Percentiles rank a stretch among this genome's conserved stretches.
phyloP scores from a whole-genome alignment of 768 basidiomycete species.

The Hirschioporus abietinus region DNA sequence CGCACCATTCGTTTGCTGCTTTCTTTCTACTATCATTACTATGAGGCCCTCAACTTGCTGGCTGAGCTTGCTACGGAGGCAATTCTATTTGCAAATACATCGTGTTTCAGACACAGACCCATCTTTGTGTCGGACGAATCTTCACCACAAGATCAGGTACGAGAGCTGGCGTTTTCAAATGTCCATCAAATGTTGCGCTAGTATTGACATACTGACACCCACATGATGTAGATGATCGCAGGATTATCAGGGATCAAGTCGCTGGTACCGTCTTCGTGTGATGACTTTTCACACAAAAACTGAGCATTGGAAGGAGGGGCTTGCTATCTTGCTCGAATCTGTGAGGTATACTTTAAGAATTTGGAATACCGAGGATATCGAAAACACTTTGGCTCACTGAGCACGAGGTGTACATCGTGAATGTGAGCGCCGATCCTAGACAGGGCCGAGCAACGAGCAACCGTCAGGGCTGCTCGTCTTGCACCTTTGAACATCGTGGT shows the following conservation, averaged over 20 bases:
- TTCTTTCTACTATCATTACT: too few species aligned
- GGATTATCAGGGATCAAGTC: neutral
- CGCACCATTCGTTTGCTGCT: too few species aligned
- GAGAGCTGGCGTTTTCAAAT: neutral
- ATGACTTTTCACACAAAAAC: too few species aligned
- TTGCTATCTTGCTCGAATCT: neutral
- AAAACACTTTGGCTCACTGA: neutral
- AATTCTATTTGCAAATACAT: neutral
- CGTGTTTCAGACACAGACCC: neutral
- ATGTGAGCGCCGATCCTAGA: neutral
- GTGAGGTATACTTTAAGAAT: neutral
- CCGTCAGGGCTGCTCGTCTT: neutral
- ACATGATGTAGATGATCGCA: neutral
- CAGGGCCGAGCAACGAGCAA: too few species aligned
- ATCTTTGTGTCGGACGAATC: neutral
- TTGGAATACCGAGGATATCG: too few species aligned
- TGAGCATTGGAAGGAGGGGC: neutral
- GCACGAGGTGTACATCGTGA: neutral
- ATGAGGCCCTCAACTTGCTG: too few species aligned
- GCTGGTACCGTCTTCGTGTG: too few species aligned
- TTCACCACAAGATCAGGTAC: neutral
- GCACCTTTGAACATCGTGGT: too few species aligned
- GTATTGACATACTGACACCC: neutral
- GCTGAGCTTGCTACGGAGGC: too few species aligned
- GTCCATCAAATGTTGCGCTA: neutral